Base-by-base conservation (phyloP, 805 yeast species). In the Hanseniaspora mollemarum region DNA sequence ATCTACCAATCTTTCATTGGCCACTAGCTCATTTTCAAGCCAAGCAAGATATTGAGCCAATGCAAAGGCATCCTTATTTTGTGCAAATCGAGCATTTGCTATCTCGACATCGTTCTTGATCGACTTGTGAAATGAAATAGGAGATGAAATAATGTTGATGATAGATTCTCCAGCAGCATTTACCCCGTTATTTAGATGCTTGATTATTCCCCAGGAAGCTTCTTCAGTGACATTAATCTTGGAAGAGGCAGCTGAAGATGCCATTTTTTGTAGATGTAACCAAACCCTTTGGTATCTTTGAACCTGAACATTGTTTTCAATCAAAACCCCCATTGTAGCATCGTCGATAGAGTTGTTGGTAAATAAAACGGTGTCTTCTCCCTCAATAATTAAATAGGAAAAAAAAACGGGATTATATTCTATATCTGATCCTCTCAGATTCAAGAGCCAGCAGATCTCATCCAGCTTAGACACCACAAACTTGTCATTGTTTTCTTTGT, bases 371-470 rank as follows among this genome's bases (percentile, higher is more conserved):
- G 79, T 75, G 2, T 59, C 57, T 2, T 67, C 67, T 12, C 60
- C 67, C 16, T 74, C 67, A 28, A 81, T 69, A 10, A 81, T 63
- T 43, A 73, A 59, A 55, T 76, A 76, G 8, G 88, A 71, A 65
- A 79, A 87, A 62, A 90, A 92, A 1, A 87, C 90, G 0, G 97
- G 96, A 59, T 82, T 81, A 62, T 74, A 90, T 4, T 80, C 81
- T 53, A 90, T 81, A 62, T 90, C 97, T 21, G 73, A 75, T 4
- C 88, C 85, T 56, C 98, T 77, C 51, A 90, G 67, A 61, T 90
- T 90, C 61, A 87, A 74, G 39, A 87, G 67, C 96, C 96, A 88
- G 7, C 95, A 92, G 55, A 87, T 77, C 57, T 88, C 95, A 67
- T 90, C 96, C 48, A 88, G 66, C 1, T 87, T 79, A n/a, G 79